A percentile compares a stretch with the other conserved stretches of the same genome.
Evolutionary conservation across 179 eudicot species (phyloP).

Genomic region (Vitellaria paradoxa): DNA sequence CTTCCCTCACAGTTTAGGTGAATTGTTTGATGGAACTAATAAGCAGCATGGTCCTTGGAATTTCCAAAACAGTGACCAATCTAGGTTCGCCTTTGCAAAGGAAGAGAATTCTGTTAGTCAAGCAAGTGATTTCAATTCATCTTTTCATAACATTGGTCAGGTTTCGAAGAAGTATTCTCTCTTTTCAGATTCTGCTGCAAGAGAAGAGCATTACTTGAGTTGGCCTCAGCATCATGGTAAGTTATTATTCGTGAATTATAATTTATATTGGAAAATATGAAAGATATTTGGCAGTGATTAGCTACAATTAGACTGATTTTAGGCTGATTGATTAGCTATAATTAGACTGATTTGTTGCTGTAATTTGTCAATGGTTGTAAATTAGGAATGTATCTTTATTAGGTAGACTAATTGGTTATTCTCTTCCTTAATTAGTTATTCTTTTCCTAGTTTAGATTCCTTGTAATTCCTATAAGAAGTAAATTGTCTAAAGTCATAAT

Average conservation of each 20-base stretch:
- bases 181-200: slow-evolving; percentile 25
- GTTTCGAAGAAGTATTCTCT: slow-evolving; percentile 17
- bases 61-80: slow-evolving; percentile 24
- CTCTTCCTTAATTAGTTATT: too few relatives aligned
- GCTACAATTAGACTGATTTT: too few relatives aligned
- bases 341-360: too few relatives aligned
- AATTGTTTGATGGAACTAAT: slow-evolving; percentile 27
- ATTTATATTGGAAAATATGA: too few relatives aligned
- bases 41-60: slow-evolving; percentile 33
- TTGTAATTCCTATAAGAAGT: too few relatives aligned
- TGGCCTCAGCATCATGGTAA: slow-evolving; percentile 36
- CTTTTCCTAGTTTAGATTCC: too few relatives aligned
- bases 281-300: too few relatives aligned
- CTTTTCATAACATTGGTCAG: slow-evolving; percentile 21
- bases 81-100: slow-evolving; percentile 39
- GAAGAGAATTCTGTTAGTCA: slow-evolving; percentile 28
- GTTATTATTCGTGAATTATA: neutral
- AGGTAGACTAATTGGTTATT: too few relatives aligned
- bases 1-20: slow-evolving; percentile 16
- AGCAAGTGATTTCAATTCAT: slow-evolving; percentile 21
- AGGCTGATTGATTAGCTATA: too few relatives aligned
- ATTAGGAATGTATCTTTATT: too few relatives aligned
- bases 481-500: too few relatives aligned
- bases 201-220: slow-evolving; percentile 25
- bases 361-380: too few relatives aligned